Evolutionary conservation across 2,329 filamentous ascomycete species (phyloP), one percentile per base, ranked within the genome.

Genomic region (Hymenoscyphus occultus): DNA sequence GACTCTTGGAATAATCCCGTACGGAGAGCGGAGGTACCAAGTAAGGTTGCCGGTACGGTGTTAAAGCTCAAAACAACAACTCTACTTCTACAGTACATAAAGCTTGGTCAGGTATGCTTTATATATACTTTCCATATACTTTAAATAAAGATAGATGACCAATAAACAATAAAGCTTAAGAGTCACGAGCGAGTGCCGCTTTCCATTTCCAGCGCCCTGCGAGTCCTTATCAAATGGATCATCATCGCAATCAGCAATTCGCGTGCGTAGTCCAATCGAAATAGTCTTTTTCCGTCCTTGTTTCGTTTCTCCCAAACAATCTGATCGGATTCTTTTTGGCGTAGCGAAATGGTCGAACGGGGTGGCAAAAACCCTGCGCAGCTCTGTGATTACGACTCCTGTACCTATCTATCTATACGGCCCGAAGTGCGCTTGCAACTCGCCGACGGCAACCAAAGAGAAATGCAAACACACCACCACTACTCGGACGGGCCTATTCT

Each of bases 401-500:
- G 22, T 22, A 22, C 22, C 22, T 22, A 22, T 22, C 22, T 19
- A 51, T 51, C 48, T 51, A 51, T 51, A 51, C 48, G 48, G 48
- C 48, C 48, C 48, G 48, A 51, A 35, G 48, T 51, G 48, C 48
- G 22, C 48, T 51, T 22, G 22, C 19, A 51, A 51, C 48, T 51
- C 48, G 48, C 48, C 48, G 48, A 51, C n/a, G 45, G 48, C 48
- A 51, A 28, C 22, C 48, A 51, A 28, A 13, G 10, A 22, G n/a
- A 7, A 19, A 22, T 51, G 22, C 48, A 28, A 51, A 48, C 5
- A 51, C n/a, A 51, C 48, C 32, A 51, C 48, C n/a, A 51, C 48
- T 22, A 51, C 48, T 22, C 22, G 22, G 28, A 14, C 56, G 56
- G 56, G 28, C 56, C 56, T 57, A 35, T 57, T 57, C 56, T 35